These are phyloP conservation scores for Lachnellula cervina DNA, from an alignment of 2,329 filamentous ascomycete genomes.

Conservation along the genomic window DNA sequence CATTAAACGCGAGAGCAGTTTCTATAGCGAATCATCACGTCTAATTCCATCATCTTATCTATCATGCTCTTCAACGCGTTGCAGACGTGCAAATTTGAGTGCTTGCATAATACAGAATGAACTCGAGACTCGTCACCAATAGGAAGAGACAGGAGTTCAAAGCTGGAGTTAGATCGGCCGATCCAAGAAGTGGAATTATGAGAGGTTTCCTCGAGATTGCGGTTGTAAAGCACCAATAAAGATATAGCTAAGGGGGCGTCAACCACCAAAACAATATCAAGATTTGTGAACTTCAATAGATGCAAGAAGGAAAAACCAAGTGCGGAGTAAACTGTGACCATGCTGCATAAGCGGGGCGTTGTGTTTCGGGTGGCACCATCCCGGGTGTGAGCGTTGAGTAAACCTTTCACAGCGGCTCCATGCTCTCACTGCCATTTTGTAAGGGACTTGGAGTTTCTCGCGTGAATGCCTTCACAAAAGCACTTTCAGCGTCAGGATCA, in stretches of 20 bases:
- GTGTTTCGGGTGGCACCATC: constrained; percentile 8
- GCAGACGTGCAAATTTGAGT: constrained; percentile 18
- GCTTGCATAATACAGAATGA: constrained; percentile 17
- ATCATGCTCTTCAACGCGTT: constrained; percentile 1
- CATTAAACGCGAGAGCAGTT: constrained; percentile 4
- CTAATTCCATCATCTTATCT: constrained; percentile 2
- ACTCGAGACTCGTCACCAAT: constrained; percentile 13
- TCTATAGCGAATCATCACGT: constrained; percentile 19
- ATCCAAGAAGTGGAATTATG: constrained; percentile 4
- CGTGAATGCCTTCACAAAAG: constrained; percentile 17
- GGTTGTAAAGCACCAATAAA: constrained; percentile 9
- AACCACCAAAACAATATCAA: constrained; percentile 18
- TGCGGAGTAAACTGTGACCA: constrained; percentile 7
- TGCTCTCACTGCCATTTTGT: constrained; percentile 13
- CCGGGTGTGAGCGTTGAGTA: constrained; percentile 1
- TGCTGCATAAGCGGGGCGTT: constrained; percentile 17
- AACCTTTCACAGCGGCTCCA: constrained; percentile 13
- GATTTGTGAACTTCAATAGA: constrained; percentile 5
- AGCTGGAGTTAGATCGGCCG: constrained; percentile 6
- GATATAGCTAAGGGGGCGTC: constrained; percentile 16
- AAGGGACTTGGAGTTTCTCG: background rate
- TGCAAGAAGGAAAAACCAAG: constrained; percentile 2
- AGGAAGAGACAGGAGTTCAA: background rate
- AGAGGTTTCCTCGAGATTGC: constrained; percentile 2
- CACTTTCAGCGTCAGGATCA: background rate